Conservation (phyloP, 2,329 filamentous ascomycete genomes). For the Verticillium isaacii region DNA sequence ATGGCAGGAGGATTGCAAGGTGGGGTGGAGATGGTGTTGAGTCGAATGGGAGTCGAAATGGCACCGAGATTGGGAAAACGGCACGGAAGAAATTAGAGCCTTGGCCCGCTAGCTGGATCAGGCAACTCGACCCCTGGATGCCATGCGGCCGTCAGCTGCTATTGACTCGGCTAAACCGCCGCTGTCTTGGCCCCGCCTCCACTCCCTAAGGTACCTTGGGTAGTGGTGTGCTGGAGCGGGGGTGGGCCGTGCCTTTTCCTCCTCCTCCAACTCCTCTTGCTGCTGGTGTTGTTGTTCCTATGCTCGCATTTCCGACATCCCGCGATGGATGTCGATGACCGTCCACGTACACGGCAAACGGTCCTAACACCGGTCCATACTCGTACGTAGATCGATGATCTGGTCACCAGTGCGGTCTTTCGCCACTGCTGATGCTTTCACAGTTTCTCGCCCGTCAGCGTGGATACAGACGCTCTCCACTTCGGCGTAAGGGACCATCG, state of each 20-base stretch:
- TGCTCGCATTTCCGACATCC: not conserved
- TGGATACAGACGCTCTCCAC: too few species aligned
- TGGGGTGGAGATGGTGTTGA: not conserved
- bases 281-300: too few species aligned
- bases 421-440: too few species aligned
- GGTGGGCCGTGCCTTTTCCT: not conserved
- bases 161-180: not conserved
- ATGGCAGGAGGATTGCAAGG: not conserved
- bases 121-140: not conserved
- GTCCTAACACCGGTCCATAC: too few species aligned
- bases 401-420: too few species aligned
- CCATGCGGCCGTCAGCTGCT: not conserved
- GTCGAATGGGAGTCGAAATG: not conserved
- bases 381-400: too few species aligned
- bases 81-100: not conserved
- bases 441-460: too few species aligned
- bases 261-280: not conserved
- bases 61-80: not conserved
- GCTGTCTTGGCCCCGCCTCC: not conserved
- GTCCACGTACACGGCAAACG: too few species aligned
- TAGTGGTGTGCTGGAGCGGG: not conserved
- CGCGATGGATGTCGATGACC: not conserved
- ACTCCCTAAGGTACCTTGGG: too few species aligned
- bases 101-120: not conserved
- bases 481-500: too few species aligned